Evolutionary conservation across 1,284 basidiomycete genomes (phyloP).

Genomic region (Erythrobasidium hasegawianum): DNA sequence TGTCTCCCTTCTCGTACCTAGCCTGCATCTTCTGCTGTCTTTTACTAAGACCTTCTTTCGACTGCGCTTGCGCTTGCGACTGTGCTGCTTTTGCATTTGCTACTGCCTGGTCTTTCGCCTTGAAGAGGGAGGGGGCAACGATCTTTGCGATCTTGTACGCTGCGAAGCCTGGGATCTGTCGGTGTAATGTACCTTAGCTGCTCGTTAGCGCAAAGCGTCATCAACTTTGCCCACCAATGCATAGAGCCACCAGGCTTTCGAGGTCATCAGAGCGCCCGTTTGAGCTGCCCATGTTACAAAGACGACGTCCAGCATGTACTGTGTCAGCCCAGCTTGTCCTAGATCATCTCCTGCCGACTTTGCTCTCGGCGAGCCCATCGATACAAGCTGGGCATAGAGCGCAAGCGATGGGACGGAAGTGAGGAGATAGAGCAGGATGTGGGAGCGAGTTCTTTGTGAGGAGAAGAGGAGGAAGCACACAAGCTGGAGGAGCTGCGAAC

Average conservation of each 20-base stretch:
- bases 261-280: conserved; percentile 1
- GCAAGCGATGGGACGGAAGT: conserved; percentile 18
- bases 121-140: conserved; percentile 23
- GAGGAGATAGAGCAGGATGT: conserved; percentile 29
- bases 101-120: not conserved
- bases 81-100: conserved; percentile 1
- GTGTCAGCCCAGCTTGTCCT: conserved; percentile 30
- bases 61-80: not conserved
- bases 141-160: conserved; percentile 32
- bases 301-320: conserved; percentile 36
- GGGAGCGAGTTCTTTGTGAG: conserved; percentile 17
- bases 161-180: conserved; percentile 32
- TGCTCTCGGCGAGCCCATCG: conserved; percentile 25
- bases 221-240: conserved; percentile 4
- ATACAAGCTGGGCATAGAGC: conserved; percentile 22
- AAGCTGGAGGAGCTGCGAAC: conserved; percentile 25
- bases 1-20: conserved; percentile 32
- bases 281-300: conserved; percentile 32
- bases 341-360: conserved; percentile 33
- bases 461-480: conserved; percentile 26
- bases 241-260: conserved; percentile 22
- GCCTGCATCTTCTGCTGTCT: conserved; percentile 34
- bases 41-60: conserved; percentile 21
- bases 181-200: not conserved
- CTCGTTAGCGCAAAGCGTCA: not conserved